Conservation (phyloP, 345 rosid species). For the Populus simonii region DNA sequence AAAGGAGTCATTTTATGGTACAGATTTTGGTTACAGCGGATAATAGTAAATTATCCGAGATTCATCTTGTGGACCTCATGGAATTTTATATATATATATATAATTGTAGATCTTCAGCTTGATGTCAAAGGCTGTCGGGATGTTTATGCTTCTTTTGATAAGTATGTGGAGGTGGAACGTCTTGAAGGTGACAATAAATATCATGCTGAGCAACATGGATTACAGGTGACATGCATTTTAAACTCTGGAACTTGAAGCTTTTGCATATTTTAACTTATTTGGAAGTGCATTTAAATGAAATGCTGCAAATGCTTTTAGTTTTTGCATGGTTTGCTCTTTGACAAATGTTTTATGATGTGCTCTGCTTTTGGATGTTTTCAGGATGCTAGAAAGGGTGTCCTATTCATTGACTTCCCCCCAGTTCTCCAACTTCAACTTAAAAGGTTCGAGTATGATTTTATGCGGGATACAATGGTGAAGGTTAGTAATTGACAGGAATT, state of each 20-base stretch:
- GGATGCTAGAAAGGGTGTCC: slow-evolving; percentile 52
- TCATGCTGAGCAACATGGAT: slow-evolving; percentile 81
- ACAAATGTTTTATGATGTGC: not conserved
- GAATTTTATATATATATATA: slow-evolving; percentile 9
- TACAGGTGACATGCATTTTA: slow-evolving; percentile 61
- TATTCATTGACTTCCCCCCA: slow-evolving; percentile 82
- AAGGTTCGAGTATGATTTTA: slow-evolving; percentile 49
- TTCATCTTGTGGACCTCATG: slow-evolving; percentile 15
- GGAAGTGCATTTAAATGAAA: not conserved
- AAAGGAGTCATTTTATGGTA: slow-evolving; percentile 98
- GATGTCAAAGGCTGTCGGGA: slow-evolving; percentile 99
- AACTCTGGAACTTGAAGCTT: not conserved
- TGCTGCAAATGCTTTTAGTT: not conserved
- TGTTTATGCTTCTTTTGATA: slow-evolving; percentile 96
- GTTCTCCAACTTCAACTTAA: slow-evolving; percentile 61
- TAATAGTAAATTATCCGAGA: slow-evolving; percentile 15
- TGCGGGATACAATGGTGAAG: slow-evolving; percentile 54
- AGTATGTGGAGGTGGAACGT: slow-evolving; percentile 94
- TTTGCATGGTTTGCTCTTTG: not conserved
- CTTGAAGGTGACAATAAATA: slow-evolving; percentile 98
- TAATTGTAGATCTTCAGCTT: slow-evolving; percentile 83
- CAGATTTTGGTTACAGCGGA: slow-evolving; percentile 11
- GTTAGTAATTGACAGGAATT: slow-evolving; percentile 19
- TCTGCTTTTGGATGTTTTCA: slow-evolving; percentile 16
- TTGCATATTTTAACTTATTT: not conserved